These are phyloP conservation scores for Malus hybrid DNA, from an alignment of 331 rosid genomes.

Conservation along the genomic window DNA sequence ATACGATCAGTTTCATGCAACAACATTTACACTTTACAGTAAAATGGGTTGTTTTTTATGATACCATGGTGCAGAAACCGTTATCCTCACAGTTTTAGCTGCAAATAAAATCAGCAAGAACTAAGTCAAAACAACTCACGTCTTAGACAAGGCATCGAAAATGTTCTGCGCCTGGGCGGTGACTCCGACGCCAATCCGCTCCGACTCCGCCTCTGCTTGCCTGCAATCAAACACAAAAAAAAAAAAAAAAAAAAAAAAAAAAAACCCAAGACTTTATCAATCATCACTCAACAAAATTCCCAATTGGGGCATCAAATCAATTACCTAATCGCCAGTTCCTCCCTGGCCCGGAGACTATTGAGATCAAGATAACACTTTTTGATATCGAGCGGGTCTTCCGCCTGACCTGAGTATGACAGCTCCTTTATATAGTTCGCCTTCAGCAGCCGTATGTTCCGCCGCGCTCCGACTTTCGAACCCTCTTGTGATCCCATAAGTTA, in stretches of 20 bases:
- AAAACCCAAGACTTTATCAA: neutral
- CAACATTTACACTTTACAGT: neutral
- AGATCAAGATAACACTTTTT: conserved; percentile 59
- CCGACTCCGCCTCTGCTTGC: conserved; percentile 82
- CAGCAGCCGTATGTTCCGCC: conserved; percentile 62
- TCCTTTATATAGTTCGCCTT: conserved; percentile 78
- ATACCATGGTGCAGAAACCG: neutral
- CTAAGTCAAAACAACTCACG: conserved; percentile 43
- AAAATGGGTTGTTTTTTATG: neutral
- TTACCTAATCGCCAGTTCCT: conserved; percentile 70
- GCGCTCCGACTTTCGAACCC: conserved; percentile 51
- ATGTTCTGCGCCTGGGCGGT: conserved; percentile 81
- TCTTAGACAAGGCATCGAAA: conserved; percentile 84
- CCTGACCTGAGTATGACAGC: conserved; percentile 50
- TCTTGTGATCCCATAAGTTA: conserved; percentile 37
- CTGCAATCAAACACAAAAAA: conserved; percentile 28
- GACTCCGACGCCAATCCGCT: conserved; percentile 96
- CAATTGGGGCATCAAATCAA: neutral
- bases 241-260: neutral
- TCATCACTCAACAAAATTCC: neutral
- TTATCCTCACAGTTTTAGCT: neutral
- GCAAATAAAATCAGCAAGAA: neutral
- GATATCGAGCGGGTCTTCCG: conserved; percentile 71
- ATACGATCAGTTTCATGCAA: neutral
- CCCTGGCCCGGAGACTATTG: conserved; percentile 56